Evolutionary conservation across 768 basidiomycete genomes (phyloP).

Genomic region (Amanita rubescens): DNA sequence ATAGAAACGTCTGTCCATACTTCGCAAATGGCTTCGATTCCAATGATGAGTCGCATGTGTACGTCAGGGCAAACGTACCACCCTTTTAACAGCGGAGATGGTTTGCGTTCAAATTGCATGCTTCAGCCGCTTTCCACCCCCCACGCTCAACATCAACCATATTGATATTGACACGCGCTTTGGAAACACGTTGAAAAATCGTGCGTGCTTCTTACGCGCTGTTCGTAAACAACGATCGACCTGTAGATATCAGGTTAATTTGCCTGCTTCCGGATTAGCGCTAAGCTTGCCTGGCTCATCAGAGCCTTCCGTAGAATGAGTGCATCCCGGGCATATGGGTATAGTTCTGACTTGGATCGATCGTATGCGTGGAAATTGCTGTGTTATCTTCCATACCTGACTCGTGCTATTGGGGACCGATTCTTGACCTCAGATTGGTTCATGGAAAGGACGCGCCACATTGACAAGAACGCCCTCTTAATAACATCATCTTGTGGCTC

Average conservation of each 20-base stretch:
- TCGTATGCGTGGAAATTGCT: background rate
- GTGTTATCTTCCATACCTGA: background rate
- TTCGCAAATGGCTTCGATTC: background rate
- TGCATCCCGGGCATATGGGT: background rate
- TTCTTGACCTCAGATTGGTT: background rate
- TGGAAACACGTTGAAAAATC: slow-evolving; percentile 4
- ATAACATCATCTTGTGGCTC: background rate
- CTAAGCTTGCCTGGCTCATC: background rate
- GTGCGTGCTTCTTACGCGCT: background rate
- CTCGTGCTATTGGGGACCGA: background rate
- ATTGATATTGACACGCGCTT: slow-evolving; percentile 1
- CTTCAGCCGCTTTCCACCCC: background rate
- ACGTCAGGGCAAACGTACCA: background rate
- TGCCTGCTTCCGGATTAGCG: background rate
- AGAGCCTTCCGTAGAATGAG: background rate
- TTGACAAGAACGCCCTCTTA: background rate
- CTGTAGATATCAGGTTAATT: background rate
- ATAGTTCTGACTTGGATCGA: background rate
- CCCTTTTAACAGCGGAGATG: background rate
- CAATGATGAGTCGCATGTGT: background rate
- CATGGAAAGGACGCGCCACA: background rate
- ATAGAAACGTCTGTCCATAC: background rate
- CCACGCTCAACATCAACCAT: background rate
- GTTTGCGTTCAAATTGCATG: background rate
- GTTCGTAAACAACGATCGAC: background rate